Conservation (phyloP, 2,329 filamentous ascomycete genomes). For the Drechslerella dactyloides region DNA sequence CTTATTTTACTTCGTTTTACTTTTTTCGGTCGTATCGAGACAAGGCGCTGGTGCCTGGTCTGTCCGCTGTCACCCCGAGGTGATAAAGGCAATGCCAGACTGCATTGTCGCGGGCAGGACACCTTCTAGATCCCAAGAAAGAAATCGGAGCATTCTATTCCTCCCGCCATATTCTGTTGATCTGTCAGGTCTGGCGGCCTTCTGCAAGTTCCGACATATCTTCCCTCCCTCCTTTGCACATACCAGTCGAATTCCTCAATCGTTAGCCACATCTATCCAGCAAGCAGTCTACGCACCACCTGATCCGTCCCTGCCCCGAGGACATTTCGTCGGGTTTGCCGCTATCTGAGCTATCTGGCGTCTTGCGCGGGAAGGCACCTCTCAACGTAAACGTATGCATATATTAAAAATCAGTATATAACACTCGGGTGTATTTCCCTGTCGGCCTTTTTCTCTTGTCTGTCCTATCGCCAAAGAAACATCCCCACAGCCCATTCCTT, state of each 20-base stretch:
- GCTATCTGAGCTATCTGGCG: slow-evolving; percentile 4
- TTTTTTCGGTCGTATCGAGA: slow-evolving; percentile 40
- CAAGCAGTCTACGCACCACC: slow-evolving; percentile 20
- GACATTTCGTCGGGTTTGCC: background rate
- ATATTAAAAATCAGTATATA: background rate
- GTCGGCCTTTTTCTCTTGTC: background rate
- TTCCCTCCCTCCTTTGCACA: slow-evolving; percentile 13
- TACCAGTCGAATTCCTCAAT: slow-evolving; percentile 32
- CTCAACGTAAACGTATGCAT: background rate
- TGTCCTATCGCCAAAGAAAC: slow-evolving; percentile 5
- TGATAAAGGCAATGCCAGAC: slow-evolving; percentile 45
- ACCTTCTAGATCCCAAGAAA: slow-evolving; percentile 40
- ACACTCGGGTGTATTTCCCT: background rate
- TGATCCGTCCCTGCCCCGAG: slow-evolving; percentile 14
- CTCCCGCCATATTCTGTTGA: slow-evolving; percentile 3
- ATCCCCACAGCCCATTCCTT: slow-evolving; percentile 31
- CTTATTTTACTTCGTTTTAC: slow-evolving; percentile 23
- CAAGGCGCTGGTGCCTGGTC: slow-evolving; percentile 45
- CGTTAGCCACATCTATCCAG: slow-evolving; percentile 36
- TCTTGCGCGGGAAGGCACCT: background rate
- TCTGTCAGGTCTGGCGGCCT: slow-evolving; percentile 26
- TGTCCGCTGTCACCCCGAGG: slow-evolving; percentile 31
- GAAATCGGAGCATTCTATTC: slow-evolving; percentile 25
- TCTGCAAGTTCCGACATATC: slow-evolving; percentile 37
- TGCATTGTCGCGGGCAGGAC: slow-evolving; percentile 27